Conservation (phyloP, 176 grass and related monocot species). For the Coix lacrymajobi region DNA sequence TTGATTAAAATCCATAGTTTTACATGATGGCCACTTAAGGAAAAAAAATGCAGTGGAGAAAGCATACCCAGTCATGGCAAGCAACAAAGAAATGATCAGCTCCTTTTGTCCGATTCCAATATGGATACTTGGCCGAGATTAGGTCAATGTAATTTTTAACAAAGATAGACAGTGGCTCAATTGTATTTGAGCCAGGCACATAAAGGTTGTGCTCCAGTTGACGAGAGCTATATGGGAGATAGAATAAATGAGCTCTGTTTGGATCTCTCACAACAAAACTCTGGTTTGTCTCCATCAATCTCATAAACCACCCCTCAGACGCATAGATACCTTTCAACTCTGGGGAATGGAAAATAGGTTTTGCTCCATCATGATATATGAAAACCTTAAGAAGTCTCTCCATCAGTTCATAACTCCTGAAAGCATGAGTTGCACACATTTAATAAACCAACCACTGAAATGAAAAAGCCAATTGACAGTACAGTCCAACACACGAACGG, state of each 20-base stretch:
- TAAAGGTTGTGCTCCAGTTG: constrained; percentile 69
- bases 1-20: background rate
- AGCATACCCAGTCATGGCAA: constrained; percentile 96
- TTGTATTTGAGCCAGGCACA: constrained; percentile 72
- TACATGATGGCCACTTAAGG: background rate
- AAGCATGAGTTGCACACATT: constrained; percentile 5
- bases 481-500: background rate
- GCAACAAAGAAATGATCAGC: constrained; percentile 89
- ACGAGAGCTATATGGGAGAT: constrained; percentile 71
- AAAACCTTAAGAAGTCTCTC: constrained; percentile 76
- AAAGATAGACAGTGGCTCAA: constrained; percentile 59
- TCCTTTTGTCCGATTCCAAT: constrained; percentile 89
- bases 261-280: constrained; percentile 64
- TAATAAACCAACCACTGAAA: background rate
- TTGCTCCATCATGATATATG: constrained; percentile 74
- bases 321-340: constrained; percentile 83
- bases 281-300: constrained; percentile 69
- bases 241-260: constrained; percentile 71
- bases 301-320: constrained; percentile 98
- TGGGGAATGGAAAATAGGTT: constrained; percentile 80
- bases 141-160: constrained; percentile 73
- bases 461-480: background rate
- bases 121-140: constrained; percentile 68
- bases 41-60: constrained; percentile 1
- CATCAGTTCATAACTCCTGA: constrained; percentile 97